Percentiles rank a stretch among this genome's conserved stretches.
Evolutionary conservation across 2,329 filamentous ascomycete species (phyloP).

Genomic region (Claviceps pusilla): DNA sequence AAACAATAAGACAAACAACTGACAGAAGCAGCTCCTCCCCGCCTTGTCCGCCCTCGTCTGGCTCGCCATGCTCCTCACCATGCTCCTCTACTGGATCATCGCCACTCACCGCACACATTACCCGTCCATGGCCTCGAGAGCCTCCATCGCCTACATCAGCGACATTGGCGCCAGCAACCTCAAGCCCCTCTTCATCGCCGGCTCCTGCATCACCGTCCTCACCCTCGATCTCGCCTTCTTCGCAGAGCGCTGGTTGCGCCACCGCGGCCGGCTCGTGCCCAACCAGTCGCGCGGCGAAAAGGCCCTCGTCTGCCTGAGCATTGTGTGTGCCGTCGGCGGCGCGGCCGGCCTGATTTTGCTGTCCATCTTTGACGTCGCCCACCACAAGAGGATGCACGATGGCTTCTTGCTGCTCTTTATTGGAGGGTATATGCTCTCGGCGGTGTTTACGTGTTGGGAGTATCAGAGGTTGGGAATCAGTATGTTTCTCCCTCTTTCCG

Average conservation of each 20-base stretch:
- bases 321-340: slow-evolving; percentile 57
- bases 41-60: slow-evolving; percentile 51
- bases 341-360: slow-evolving; percentile 69
- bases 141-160: slow-evolving; percentile 58
- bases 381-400: slow-evolving; percentile 53
- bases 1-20: neutral
- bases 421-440: slow-evolving; percentile 67
- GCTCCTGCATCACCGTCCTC: slow-evolving; percentile 55
- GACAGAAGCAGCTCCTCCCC: slow-evolving; percentile 40
- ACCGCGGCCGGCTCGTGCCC: slow-evolving; percentile 60
- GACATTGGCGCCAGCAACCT: slow-evolving; percentile 47
- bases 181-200: slow-evolving; percentile 66
- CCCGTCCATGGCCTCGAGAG: slow-evolving; percentile 39
- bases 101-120: slow-evolving; percentile 40
- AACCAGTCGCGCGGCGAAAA: slow-evolving; percentile 54
- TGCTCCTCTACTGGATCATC: slow-evolving; percentile 56
- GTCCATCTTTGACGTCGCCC: slow-evolving; percentile 70
- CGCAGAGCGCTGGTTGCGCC: slow-evolving; percentile 71
- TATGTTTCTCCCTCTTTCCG: slow-evolving; percentile 19
- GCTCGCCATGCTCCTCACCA: slow-evolving; percentile 52
- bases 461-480: slow-evolving; percentile 72
- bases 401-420: slow-evolving; percentile 74
- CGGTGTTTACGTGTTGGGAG: slow-evolving; percentile 79
- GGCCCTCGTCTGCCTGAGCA: slow-evolving; percentile 43
- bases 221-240: slow-evolving; percentile 70